Evolutionary conservation across 805 yeast species (phyloP), one percentile per base, ranked within the genome.

Genomic region (Babjeviella inositovora): DNA sequence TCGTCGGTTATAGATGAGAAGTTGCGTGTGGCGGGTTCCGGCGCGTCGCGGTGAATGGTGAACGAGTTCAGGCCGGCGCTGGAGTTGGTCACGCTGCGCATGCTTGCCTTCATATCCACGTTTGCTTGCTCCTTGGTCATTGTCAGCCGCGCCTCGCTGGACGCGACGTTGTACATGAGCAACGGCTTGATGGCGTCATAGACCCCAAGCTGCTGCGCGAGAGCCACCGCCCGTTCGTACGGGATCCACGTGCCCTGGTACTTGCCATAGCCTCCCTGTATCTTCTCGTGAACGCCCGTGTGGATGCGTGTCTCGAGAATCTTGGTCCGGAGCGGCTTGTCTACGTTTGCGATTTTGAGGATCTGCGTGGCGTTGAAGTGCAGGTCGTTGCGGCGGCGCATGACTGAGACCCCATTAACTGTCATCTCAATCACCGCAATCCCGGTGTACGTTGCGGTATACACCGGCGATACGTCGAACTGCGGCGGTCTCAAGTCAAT

Each of bases 161-260:
- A 35, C 7, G 50, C 35, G 10, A 53, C 40, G 31, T 62, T 64
- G 39, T 49, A 59, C 19, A 52, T 26, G 17, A 69, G 48, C 25
- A 70, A 45, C 4, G 76, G 73, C 29, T 45, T 44, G 28, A 71
- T 41, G 17, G 57, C 43, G 21, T 65, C 70, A 24, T 53, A 58
- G 11, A 70, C 68, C 12, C 66, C 64, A 44, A 68, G 74, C 32
- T 73, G 58, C 32, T 59, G 62, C 26, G 76, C 70, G 45, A 75
- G 54, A 18, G 62, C 57, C 8, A 61, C 52, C 1, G 74, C 75
- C 16, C 68, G 45, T 26, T 61, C 70, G 32, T 59, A 61, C 4
- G 84, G 79, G 19, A 71, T 55, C 81, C 84, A 74, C 8, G 76
- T 73, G 7, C 84, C 85, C 40, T 72, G 80, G 42, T 67, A 70